These are phyloP conservation scores for Skeletonema potamos DNA, from an alignment of 108 stramenopile species.

Conservation along the genomic window DNA sequence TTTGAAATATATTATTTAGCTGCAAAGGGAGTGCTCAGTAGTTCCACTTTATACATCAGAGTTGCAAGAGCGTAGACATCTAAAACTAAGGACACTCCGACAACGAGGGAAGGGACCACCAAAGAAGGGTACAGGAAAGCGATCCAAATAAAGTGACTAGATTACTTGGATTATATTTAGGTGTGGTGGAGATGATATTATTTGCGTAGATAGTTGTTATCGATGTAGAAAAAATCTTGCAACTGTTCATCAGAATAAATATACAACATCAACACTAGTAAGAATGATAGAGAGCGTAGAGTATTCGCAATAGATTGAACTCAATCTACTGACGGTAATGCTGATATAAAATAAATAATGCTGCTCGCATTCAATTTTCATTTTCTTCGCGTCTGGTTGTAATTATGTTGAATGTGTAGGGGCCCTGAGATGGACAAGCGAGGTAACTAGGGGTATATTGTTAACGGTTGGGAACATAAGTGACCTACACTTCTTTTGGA, in stretches of 20 bases:
- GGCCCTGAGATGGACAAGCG: too few species aligned
- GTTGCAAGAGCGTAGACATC: constrained; percentile 61
- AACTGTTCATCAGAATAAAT: background rate
- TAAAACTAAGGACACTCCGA: constrained; percentile 64
- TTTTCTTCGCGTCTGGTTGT: too few species aligned
- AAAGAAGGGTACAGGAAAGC: constrained; percentile 83
- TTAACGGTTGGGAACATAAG: too few species aligned
- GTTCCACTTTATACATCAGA: constrained; percentile 60
- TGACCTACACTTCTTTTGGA: too few species aligned
- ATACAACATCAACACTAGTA: background rate
- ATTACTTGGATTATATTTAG: background rate
- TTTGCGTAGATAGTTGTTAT: background rate
- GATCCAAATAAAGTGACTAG: constrained; percentile 39
- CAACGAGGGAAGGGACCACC: constrained; percentile 89
- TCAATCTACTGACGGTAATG: background rate
- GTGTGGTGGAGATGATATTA: background rate
- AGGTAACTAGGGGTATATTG: too few species aligned
- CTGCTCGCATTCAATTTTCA: too few species aligned
- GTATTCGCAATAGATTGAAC: background rate
- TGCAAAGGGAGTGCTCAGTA: constrained; percentile 30
- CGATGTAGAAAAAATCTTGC: background rate
- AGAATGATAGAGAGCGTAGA: background rate
- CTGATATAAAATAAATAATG: background rate
- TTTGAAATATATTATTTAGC: constrained; percentile 1
- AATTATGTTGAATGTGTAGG: too few species aligned